A percentile compares a stretch with the other conserved stretches of the same genome.
phyloP scores from a whole-genome alignment of 176 grass and related monocot species.

The Otatea glauca region DNA sequence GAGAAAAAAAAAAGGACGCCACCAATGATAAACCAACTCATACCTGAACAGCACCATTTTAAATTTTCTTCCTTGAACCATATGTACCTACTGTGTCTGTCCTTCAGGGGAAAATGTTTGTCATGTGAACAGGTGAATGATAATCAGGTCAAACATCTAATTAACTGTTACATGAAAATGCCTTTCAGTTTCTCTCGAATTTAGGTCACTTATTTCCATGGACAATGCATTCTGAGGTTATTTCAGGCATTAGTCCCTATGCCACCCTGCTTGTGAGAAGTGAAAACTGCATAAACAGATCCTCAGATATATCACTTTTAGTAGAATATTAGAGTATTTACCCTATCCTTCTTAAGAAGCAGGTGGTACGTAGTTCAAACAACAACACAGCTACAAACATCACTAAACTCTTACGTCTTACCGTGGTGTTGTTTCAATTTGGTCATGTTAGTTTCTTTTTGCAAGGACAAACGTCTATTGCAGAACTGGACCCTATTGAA shows the following conservation, averaged over 20 bases:
- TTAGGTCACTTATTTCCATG: not conserved
- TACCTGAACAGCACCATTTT: not conserved
- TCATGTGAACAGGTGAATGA: not conserved
- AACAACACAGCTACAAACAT: not conserved
- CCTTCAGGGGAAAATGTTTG: not conserved
- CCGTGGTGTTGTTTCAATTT: not conserved
- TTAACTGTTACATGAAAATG: not conserved
- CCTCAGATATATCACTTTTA: not conserved
- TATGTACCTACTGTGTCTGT: not conserved
- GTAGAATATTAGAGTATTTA: not conserved
- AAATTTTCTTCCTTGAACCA: not conserved
- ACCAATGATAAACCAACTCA: not conserved
- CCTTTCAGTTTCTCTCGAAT: not conserved
- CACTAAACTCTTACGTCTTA: not conserved
- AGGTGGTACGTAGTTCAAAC: not conserved
- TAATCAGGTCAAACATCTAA: not conserved
- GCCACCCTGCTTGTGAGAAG: not conserved
- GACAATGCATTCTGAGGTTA: not conserved
- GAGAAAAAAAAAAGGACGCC: not conserved
- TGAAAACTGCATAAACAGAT: not conserved
- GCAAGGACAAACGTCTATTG: not conserved
- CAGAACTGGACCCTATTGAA: not conserved
- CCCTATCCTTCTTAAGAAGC: not conserved
- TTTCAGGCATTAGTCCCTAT: not conserved
- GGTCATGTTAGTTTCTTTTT: not conserved